These are phyloP conservation scores for Xylaria sp. DNA, from an alignment of 495 filamentous ascomycete genomes.

Conservation along the genomic window DNA sequence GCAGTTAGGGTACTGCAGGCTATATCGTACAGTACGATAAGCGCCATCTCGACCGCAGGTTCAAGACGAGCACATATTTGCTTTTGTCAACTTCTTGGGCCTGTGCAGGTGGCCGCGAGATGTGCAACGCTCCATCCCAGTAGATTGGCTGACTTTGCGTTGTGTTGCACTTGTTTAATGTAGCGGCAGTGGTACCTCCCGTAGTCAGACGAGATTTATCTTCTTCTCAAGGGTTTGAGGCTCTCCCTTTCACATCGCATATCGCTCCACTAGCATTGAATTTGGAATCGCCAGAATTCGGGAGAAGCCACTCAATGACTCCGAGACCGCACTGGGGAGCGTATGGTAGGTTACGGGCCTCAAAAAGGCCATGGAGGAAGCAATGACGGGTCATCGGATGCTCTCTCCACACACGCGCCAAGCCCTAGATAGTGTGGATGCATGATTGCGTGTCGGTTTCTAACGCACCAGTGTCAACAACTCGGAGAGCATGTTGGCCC, in stretches of 20 bases:
- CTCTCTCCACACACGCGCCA: constrained; percentile 25
- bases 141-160: constrained; percentile 22
- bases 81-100: constrained; percentile 15
- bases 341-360: constrained; percentile 18
- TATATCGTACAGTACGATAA: constrained; percentile 16
- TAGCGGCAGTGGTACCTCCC: constrained; percentile 14
- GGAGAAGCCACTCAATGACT: constrained; percentile 12
- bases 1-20: constrained; percentile 2
- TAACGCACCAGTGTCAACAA: constrained; percentile 16
- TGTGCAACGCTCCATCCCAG: constrained; percentile 16
- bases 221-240: neutral
- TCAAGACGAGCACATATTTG: constrained; percentile 8
- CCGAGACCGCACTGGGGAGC: constrained; percentile 20
- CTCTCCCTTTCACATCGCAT: constrained; percentile 18
- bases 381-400: constrained; percentile 11
- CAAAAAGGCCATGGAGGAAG: constrained; percentile 12
- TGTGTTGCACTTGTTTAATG: constrained; percentile 25
- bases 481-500: constrained; percentile 11
- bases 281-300: constrained; percentile 17
- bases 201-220: constrained; percentile 16
- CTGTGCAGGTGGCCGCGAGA: constrained; percentile 14
- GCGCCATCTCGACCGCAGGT: neutral
- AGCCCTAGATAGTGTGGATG: constrained; percentile 27
- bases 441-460: constrained; percentile 29
- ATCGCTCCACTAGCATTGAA: neutral